Evolutionary conservation across 805 yeast genomes (phyloP), one percentile per base, ranked within the genome.

Genomic region (Hanseniaspora singularis): DNA sequence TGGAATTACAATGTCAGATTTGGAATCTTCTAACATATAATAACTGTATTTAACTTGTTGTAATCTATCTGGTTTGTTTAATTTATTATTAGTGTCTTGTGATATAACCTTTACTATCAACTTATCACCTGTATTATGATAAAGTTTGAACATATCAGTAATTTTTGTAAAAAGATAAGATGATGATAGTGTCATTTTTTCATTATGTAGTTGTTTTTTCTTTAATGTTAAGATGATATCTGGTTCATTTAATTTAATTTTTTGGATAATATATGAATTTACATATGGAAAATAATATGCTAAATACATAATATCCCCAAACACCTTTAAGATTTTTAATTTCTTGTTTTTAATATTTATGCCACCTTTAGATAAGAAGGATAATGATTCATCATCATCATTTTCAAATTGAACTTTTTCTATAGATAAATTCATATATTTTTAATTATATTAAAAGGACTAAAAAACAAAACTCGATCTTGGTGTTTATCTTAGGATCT

Each of bases 291-390:
- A 78, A 7, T 66, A 67, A 30, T 79, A 75, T 1, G 92, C 92
- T 41, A 69, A 68, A 42, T 75, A 77, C 51, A 82, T 62, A 53
- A 81, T 77, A 27, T 83, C 80, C n/a, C 81, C 62, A 52, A 73
- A 73, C n/a, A 82, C 40, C 12, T 27, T 47, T 9, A 40, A 30
- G 20, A 34, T 10, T n/a, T 46, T 27, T 8, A 34, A 33, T 19
- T 28, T 12, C 20, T 45, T 38, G 15, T 33, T 27, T 14, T 15
- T 26, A 5, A 33, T 15, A 12, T 38, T 26, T 15, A 26, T 19
- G 8, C 22, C 24, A 19, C 32, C n/a, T 28, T 47, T 32, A 4
- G 19, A 34, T n/a, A 38, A 19, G 38, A 48, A 30, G 12, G 31
- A 18, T 20, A 42, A 33, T 10, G 31, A 30, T 6, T 48, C 45